phyloP scores from a whole-genome alignment of 495 filamentous ascomycete genomes.

The Emericellopsis terricola region DNA sequence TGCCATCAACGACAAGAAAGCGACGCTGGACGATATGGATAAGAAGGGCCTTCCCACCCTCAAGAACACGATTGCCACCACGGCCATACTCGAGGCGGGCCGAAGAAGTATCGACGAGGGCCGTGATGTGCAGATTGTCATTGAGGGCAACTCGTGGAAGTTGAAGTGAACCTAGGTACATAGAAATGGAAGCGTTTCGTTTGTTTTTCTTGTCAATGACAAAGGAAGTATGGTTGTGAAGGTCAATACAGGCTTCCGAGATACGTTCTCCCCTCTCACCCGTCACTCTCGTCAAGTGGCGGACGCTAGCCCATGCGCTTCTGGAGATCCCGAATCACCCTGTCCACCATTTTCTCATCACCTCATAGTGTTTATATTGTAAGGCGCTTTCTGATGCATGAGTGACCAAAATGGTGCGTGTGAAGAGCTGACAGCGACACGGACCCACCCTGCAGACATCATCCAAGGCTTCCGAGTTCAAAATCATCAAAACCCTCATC shows the following conservation, averaged over 20 bases:
- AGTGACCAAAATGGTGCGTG: too few relatives aligned
- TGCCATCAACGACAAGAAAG: conserved; percentile 51
- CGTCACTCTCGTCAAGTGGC: too few relatives aligned
- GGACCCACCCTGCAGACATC: too few relatives aligned
- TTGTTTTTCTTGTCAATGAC: neutral
- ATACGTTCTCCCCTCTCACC: neutral
- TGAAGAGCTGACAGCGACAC: too few relatives aligned
- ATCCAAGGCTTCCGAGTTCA: too few relatives aligned
- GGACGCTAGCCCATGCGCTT: too few relatives aligned
- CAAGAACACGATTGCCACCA: conserved; percentile 76
- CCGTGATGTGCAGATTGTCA: conserved; percentile 53
- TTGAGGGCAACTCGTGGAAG: conserved; percentile 44
- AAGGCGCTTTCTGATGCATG: too few relatives aligned
- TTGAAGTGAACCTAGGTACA: conserved; percentile 32
- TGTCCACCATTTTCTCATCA: too few relatives aligned
- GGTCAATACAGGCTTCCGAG: neutral
- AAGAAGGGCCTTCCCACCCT: conserved; percentile 66
- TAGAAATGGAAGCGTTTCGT: too few relatives aligned
- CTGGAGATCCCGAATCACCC: too few relatives aligned
- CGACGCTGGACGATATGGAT: conserved; percentile 60
- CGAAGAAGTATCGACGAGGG: conserved; percentile 65
- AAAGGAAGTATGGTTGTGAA: neutral
- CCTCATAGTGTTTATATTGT: too few relatives aligned
- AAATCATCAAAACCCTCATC: too few relatives aligned
- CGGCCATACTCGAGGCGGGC: conserved; percentile 79